A percentile compares a stretch with the other conserved stretches of the same genome.
Evolutionary conservation across 129 eudicot genomes (phyloP).

Genomic region (Helianthus tuberosus): DNA sequence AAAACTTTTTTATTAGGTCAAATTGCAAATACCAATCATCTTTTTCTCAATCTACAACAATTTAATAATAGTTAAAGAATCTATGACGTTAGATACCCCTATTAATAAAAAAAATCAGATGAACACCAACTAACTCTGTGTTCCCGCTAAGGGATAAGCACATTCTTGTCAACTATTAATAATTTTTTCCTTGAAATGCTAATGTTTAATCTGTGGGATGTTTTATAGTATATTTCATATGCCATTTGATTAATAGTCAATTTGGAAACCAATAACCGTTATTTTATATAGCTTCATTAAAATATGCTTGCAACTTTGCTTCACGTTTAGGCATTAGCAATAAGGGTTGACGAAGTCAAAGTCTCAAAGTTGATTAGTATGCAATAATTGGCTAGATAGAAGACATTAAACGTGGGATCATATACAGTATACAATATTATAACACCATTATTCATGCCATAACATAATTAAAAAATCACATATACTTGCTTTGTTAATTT

Average conservation of each 20-base stretch:
- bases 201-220: neutral
- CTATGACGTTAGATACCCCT: no score
- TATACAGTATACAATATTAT: neutral
- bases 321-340: conserved; percentile 21
- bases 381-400: neutral
- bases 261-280: neutral
- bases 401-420: neutral
- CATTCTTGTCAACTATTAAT: no score
- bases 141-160: no score
- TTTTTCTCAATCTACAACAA: no score
- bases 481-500: neutral
- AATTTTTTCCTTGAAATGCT: no score
- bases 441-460: no score
- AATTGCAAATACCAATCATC: no score
- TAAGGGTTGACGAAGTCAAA: neutral
- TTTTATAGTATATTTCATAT: neutral
- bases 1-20: no score
- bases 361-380: neutral
- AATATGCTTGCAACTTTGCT: conserved; percentile 15
- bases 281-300: neutral
- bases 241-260: neutral
- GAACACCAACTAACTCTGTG: no score
- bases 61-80: no score
- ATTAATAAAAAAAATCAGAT: no score
- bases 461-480: no score